Conservation (phyloP, 768 basidiomycete genomes). For the Termitomyces sp. region DNA sequence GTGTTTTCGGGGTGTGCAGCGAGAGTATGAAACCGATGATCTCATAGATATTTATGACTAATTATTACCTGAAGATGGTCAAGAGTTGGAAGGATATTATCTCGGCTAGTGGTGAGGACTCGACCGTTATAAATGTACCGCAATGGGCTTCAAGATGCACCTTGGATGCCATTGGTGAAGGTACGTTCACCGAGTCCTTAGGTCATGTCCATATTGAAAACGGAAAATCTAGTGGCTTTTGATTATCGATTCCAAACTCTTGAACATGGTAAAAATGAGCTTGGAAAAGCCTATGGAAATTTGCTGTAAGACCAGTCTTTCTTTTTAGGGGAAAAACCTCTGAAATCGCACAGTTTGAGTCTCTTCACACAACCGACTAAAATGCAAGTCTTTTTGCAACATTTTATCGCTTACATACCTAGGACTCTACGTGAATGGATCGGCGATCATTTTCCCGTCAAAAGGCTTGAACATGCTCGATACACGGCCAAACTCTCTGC, state of each 20-base stretch:
- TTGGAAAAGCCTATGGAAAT: slow-evolving; percentile 29
- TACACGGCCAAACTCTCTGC: slow-evolving; percentile 25
- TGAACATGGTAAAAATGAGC: slow-evolving; percentile 28
- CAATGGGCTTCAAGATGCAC: slow-evolving; percentile 38
- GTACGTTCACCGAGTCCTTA: slow-evolving; percentile 17
- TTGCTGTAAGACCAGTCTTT: slow-evolving; percentile 24
- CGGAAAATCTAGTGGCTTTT: slow-evolving; percentile 34
- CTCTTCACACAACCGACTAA: slow-evolving; percentile 24
- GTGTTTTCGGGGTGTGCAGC: slow-evolving; percentile 33
- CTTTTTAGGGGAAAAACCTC: not conserved
- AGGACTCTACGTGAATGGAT: slow-evolving; percentile 25
- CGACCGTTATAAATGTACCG: slow-evolving; percentile 27
- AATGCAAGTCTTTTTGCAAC: slow-evolving; percentile 25
- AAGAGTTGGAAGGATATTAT: slow-evolving; percentile 35
- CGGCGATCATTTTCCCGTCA: slow-evolving; percentile 22
- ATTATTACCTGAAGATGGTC: slow-evolving; percentile 22
- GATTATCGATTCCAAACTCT: slow-evolving; percentile 40
- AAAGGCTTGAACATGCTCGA: slow-evolving; percentile 24
- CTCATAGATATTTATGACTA: slow-evolving; percentile 6
- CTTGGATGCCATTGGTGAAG: slow-evolving; percentile 45
- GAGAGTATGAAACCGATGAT: slow-evolving; percentile 17
- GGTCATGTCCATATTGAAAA: not conserved
- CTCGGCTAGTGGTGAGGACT: slow-evolving; percentile 18
- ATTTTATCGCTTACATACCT: slow-evolving; percentile 25
- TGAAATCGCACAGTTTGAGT: slow-evolving; percentile 17